A percentile compares a stretch with the other conserved stretches of the same genome.
Conservation (phyloP, 1,284 basidiomycete species). For the Tausonia pullulans region DNA sequence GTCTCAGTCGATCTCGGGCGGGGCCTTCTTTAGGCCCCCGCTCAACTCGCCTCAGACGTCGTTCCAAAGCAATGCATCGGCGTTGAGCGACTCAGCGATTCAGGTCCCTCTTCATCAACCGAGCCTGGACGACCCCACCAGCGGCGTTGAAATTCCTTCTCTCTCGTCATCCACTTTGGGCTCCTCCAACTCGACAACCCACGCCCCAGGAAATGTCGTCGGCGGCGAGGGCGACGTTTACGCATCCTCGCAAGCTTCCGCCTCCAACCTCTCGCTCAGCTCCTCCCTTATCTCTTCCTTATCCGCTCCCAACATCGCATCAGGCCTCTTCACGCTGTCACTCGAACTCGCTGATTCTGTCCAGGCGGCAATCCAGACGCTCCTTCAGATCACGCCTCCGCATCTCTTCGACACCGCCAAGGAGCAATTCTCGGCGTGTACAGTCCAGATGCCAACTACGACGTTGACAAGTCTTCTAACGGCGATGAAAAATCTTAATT, state of each 20-base stretch:
- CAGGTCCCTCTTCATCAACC: slow-evolving; percentile 8
- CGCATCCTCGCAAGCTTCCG: not conserved
- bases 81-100: not conserved
- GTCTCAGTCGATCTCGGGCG: not conserved
- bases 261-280: not conserved
- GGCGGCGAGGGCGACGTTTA: no score
- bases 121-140: no score
- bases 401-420: slow-evolving; percentile 83
- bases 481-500: slow-evolving; percentile 81
- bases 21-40: not conserved
- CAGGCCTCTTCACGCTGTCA: slow-evolving; percentile 28
- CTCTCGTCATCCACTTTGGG: slow-evolving; percentile 3
- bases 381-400: slow-evolving; percentile 73
- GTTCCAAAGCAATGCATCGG: no score
- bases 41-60: slow-evolving; percentile 15
- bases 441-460: slow-evolving; percentile 69
- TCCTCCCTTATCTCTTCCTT: not conserved
- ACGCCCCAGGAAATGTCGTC: no score
- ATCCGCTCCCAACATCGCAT: not conserved
- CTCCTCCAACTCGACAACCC: not conserved
- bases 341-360: slow-evolving; percentile 76
- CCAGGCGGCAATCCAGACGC: slow-evolving; percentile 74
- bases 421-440: slow-evolving; percentile 78
- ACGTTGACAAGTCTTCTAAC: slow-evolving; percentile 78
- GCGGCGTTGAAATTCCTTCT: not conserved